Evolutionary conservation across 108 stramenopile genomes (phyloP).

Genomic region (Asterionellopsis glacialis): DNA sequence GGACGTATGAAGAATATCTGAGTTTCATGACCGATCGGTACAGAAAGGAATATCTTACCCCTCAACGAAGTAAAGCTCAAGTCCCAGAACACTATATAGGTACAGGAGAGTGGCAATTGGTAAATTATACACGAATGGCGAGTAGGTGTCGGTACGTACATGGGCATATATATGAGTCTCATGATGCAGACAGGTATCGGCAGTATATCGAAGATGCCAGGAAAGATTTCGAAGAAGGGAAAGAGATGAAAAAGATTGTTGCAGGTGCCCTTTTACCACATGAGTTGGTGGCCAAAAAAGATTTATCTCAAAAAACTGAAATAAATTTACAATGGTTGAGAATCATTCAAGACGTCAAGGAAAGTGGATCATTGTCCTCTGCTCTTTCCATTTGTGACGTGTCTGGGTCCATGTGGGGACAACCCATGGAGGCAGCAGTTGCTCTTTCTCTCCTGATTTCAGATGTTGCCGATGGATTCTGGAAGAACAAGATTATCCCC

Average conservation of each 20-base stretch:
- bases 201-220: conserved; percentile 1
- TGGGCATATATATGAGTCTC: conserved; percentile 2
- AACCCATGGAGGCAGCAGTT: conserved; percentile 3
- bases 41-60: not conserved
- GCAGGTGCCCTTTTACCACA: conserved; percentile 5
- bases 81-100: conserved; percentile 6
- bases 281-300: not conserved
- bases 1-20: conserved; percentile 3
- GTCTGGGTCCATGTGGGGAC: conserved; percentile 5
- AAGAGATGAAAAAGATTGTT: not conserved
- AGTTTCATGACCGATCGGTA: conserved; percentile 2
- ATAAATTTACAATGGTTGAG: not conserved
- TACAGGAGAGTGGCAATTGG: not conserved
- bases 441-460: conserved; percentile 4
- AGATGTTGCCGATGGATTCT: not conserved
- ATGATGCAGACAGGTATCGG: not conserved
- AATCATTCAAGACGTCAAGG: not conserved
- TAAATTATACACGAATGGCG: conserved; percentile 2
- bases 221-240: not conserved
- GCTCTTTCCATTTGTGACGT: conserved; percentile 5
- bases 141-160: not conserved
- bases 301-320: too few species aligned
- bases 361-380: not conserved
- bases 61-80: conserved; percentile 1
- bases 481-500: conserved; percentile 2